These are phyloP conservation scores for Leishmania mexicana DNA, from an alignment of 208 protist genomes.

Conservation along the genomic window DNA sequence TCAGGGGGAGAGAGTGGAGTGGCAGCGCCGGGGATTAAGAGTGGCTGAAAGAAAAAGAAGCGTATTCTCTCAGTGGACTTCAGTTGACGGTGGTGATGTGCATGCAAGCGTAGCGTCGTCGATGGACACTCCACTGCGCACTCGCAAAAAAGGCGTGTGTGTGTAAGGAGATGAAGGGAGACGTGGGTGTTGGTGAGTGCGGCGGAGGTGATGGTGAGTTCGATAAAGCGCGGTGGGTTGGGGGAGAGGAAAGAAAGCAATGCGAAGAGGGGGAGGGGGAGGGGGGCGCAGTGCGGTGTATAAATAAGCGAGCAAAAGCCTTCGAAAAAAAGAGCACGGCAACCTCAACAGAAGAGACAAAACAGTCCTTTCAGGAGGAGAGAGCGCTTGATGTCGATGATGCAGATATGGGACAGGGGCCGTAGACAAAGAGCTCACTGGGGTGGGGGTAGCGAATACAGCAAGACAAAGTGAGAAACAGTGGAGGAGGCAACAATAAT, in stretches of 20 bases:
- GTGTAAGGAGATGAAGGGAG: not conserved
- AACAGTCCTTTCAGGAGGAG: not conserved
- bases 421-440: not conserved
- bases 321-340: not conserved
- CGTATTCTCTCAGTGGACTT: not conserved
- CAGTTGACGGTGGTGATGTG: too few species aligned
- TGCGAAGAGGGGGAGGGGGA: not conserved
- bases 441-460: not conserved
- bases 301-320: not conserved
- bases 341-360: not conserved
- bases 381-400: constrained; percentile 2
- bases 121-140: not conserved
- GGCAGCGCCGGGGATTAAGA: not conserved
- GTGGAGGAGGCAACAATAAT: not conserved
- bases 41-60: not conserved
- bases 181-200: not conserved
- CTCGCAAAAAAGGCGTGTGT: not conserved
- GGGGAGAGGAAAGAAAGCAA: not conserved
- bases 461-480: not conserved
- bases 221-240: not conserved
- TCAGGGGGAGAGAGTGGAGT: not conserved
- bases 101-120: not conserved
- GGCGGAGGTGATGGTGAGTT: not conserved
- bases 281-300: not conserved
- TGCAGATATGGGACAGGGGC: not conserved